These are phyloP conservation scores for Magnolia changhungtana DNA, from an alignment of 164 flowering plant species.

Conservation along the genomic window DNA sequence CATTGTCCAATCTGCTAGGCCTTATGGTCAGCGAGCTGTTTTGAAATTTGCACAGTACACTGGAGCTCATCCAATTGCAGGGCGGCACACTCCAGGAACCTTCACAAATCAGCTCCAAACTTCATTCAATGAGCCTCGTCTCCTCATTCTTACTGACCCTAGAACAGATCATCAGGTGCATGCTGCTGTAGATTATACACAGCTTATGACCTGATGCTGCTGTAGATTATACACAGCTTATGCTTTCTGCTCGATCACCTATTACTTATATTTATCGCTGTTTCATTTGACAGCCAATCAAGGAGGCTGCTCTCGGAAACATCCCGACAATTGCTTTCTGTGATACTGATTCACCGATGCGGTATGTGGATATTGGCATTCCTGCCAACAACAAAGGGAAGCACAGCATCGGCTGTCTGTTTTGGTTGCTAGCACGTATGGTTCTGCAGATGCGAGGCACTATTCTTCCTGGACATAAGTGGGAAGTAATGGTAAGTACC, in stretches of 20 bases:
- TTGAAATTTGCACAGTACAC: conserved; percentile 81
- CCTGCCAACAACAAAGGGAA: conserved; percentile 95
- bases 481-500: conserved; percentile 59
- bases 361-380: conserved; percentile 79
- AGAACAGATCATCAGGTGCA: conserved; percentile 54
- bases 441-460: conserved; percentile 84
- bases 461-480: conserved; percentile 65
- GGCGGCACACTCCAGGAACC: conserved; percentile 89
- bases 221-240: background rate
- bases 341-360: conserved; percentile 88
- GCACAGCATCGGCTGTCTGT: conserved; percentile 81
- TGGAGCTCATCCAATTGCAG: conserved; percentile 78
- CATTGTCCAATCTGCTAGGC: conserved; percentile 90
- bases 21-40: conserved; percentile 90
- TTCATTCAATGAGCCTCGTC: conserved; percentile 74
- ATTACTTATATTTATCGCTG: background rate
- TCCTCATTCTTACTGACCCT: conserved; percentile 83
- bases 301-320: conserved; percentile 81
- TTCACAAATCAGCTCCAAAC: conserved; percentile 89
- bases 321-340: conserved; percentile 90
- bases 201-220: background rate
- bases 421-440: conserved; percentile 86
- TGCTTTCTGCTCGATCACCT: background rate
- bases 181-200: background rate
- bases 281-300: conserved; percentile 57